phyloP scores from a whole-genome alignment of 805 yeast genomes.

The Helenozyma baotianmanensis region DNA sequence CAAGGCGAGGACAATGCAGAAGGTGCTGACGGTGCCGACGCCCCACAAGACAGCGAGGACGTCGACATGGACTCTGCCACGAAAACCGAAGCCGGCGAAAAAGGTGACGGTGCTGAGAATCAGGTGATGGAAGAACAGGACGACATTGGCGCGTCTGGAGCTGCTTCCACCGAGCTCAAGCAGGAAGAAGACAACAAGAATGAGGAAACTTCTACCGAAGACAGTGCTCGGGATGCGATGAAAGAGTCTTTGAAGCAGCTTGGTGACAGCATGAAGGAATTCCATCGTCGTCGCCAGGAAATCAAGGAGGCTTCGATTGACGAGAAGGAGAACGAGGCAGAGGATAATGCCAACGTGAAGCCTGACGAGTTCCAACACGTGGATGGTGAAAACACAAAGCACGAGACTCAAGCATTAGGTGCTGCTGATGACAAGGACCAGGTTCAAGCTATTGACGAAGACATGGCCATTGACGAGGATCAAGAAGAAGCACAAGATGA shows the following conservation, averaged over 20 bases:
- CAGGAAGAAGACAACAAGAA: conserved; percentile 37
- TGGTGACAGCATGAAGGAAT: conserved; percentile 89
- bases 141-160: conserved; percentile 65
- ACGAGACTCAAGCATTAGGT: conserved; percentile 89
- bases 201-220: conserved; percentile 38
- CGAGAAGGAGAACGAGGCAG: conserved; percentile 41
- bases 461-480: conserved; percentile 72
- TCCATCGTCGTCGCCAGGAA: conserved; percentile 85
- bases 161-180: conserved; percentile 36
- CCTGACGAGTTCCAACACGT: conserved; percentile 86
- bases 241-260: conserved; percentile 78
- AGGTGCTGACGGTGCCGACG: conserved; percentile 52
- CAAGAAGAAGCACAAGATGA: conserved; percentile 27
- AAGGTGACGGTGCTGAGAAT: conserved; percentile 59
- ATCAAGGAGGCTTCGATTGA: conserved; percentile 60
- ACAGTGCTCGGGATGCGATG: conserved; percentile 60
- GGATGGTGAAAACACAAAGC: conserved; percentile 72
- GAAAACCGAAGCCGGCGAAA: conserved; percentile 56
- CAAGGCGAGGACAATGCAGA: conserved; percentile 36
- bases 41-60: conserved; percentile 39
- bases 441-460: conserved; percentile 69
- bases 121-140: conserved; percentile 55
- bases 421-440: conserved; percentile 74
- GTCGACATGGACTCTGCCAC: conserved; percentile 55
- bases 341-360: conserved; percentile 56